Evolutionary conservation across 1,284 basidiomycete species (phyloP).

Genomic region (Ustilago cynodontis): DNA sequence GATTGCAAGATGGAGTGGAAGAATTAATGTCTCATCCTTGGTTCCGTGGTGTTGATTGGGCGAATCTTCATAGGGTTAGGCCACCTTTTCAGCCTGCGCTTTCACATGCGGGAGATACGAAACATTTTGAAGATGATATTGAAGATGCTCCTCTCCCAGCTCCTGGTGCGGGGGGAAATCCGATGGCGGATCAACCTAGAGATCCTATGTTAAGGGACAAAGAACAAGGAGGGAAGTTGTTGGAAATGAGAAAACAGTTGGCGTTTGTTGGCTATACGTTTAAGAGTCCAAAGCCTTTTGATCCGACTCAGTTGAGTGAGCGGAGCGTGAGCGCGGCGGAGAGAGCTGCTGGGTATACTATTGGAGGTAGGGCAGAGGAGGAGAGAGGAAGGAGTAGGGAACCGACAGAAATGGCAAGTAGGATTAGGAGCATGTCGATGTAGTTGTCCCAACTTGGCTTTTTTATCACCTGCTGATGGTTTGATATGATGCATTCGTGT

Average conservation of each 20-base stretch:
- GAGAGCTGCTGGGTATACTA: slow-evolving; percentile 19
- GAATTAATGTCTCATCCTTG: slow-evolving; percentile 79
- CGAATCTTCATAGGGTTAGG: slow-evolving; percentile 72
- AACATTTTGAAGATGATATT: slow-evolving; percentile 79
- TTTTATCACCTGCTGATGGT: no score
- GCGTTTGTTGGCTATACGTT: slow-evolving; percentile 77
- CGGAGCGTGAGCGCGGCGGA: slow-evolving; percentile 49
- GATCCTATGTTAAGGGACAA: slow-evolving; percentile 88
- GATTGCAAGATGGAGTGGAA: slow-evolving; percentile 80
- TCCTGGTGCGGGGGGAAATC: slow-evolving; percentile 82
- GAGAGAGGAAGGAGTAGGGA: slow-evolving; percentile 31
- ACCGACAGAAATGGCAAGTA: slow-evolving; percentile 51
- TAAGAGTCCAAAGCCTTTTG: slow-evolving; percentile 62
- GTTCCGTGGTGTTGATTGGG: slow-evolving; percentile 65
- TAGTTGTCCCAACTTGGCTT: slow-evolving; percentile 11
- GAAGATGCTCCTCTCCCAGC: slow-evolving; percentile 86
- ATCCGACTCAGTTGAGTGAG: slow-evolving; percentile 55
- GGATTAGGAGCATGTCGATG: slow-evolving; percentile 66
- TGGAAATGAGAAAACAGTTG: slow-evolving; percentile 88
- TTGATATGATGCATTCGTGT: no score
- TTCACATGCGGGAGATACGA: slow-evolving; percentile 64
- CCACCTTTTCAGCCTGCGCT: slow-evolving; percentile 91
- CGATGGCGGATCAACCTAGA: slow-evolving; percentile 77
- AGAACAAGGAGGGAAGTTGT: slow-evolving; percentile 83
- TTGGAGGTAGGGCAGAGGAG: slow-evolving; percentile 10